Conservation (phyloP, 371 early-diverging fungal species). For the Phascolomyces articulosus region DNA sequence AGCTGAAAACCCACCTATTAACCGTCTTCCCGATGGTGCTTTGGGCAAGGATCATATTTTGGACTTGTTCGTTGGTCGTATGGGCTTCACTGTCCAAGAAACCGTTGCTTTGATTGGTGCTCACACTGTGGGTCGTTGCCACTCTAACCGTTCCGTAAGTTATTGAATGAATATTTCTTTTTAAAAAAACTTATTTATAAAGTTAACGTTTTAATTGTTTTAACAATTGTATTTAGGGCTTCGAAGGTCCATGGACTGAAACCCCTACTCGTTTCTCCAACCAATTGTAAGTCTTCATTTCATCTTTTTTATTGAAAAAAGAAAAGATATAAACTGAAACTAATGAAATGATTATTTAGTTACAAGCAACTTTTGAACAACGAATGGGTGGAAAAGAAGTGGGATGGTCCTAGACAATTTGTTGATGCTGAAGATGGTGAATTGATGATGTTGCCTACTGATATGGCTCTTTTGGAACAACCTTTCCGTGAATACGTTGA, state of each 20-base stretch:
- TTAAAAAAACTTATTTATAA: too few species aligned
- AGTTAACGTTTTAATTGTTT: too few species aligned
- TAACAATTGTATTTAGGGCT: conserved; percentile 49
- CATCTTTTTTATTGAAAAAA: too few species aligned
- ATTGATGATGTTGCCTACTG: conserved; percentile 91
- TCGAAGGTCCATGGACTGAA: conserved; percentile 87
- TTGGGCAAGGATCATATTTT: conserved; percentile 74
- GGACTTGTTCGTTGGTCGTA: conserved; percentile 74
- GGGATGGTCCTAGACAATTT: conserved; percentile 78
- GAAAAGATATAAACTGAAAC: not conserved
- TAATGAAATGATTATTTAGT: conserved; percentile 19
- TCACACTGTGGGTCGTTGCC: conserved; percentile 90
- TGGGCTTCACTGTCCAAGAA: conserved; percentile 80
- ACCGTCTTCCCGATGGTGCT: conserved; percentile 86
- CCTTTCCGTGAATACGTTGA: conserved; percentile 77
- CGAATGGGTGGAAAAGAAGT: conserved; percentile 72
- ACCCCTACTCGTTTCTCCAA: conserved; percentile 87
- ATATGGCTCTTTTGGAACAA: conserved; percentile 74
- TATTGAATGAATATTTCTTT: not conserved
- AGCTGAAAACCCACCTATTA: conserved; percentile 72
- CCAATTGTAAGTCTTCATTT: conserved; percentile 46
- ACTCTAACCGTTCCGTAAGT: conserved; percentile 63
- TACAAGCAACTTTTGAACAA: conserved; percentile 70
- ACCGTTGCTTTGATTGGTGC: conserved; percentile 87
- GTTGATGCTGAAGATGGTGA: conserved; percentile 66